A percentile compares a stretch with the other conserved stretches of the same genome.
These are phyloP conservation scores for Exophiala bonariae DNA, from an alignment of 2,329 filamentous ascomycete species.

Conservation along the genomic window DNA sequence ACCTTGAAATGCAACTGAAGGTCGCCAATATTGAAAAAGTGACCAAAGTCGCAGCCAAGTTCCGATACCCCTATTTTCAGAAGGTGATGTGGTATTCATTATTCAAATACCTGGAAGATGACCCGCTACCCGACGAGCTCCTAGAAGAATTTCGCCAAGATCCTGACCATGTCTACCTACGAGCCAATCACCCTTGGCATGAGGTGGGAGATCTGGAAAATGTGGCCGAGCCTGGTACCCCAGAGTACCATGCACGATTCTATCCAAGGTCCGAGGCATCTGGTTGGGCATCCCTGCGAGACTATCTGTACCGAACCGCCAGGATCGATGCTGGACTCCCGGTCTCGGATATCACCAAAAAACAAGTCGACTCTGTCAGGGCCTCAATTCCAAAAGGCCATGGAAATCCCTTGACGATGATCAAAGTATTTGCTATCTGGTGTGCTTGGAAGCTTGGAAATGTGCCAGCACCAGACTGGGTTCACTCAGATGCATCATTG, in stretches of 20 bases:
- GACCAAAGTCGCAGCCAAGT: conserved; percentile 65
- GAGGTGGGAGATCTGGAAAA: conserved; percentile 58
- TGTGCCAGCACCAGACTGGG: conserved; percentile 62
- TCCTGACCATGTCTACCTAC: conserved; percentile 52
- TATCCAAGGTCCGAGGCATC: conserved; percentile 64
- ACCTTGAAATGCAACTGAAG: conserved; percentile 67
- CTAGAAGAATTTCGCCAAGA: conserved; percentile 57
- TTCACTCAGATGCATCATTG: conserved; percentile 56
- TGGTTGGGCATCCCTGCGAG: conserved; percentile 58
- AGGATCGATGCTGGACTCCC: conserved; percentile 59
- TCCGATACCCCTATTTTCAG: conserved; percentile 68
- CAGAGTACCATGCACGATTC: conserved; percentile 60
- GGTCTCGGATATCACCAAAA: conserved; percentile 60
- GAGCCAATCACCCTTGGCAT: conserved; percentile 58
- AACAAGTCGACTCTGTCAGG: conserved; percentile 60
- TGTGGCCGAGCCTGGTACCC: conserved; percentile 50
- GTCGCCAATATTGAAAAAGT: conserved; percentile 67
- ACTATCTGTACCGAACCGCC: conserved; percentile 64
- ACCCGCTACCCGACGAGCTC: conserved; percentile 61
- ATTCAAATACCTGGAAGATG: conserved; percentile 63
- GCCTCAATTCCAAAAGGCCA: conserved; percentile 63
- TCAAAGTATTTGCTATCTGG: conserved; percentile 64
- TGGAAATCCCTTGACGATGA: conserved; percentile 61
- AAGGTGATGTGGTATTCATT: conserved; percentile 67
- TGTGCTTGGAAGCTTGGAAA: conserved; percentile 68